phyloP scores from a whole-genome alignment of 2,329 filamentous ascomycete genomes.

The Remersonia thermophila region DNA sequence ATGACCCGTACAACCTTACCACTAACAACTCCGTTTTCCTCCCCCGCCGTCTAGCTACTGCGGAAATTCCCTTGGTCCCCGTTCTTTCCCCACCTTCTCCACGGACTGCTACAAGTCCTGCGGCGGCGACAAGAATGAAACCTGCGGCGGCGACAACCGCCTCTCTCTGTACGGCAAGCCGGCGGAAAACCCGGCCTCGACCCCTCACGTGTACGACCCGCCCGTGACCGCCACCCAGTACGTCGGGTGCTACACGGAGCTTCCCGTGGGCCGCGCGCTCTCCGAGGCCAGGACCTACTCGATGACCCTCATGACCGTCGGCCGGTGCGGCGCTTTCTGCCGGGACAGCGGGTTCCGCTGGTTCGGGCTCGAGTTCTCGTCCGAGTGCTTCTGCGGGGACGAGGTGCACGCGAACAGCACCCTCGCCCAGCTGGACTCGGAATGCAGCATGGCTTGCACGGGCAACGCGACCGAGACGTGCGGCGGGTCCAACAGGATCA shows the following conservation, averaged over 20 bases:
- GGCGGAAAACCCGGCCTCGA: slow-evolving; percentile 1
- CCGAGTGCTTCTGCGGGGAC: slow-evolving; percentile 18
- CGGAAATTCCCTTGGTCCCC: slow-evolving; percentile 6
- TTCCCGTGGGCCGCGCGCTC: slow-evolving; percentile 9
- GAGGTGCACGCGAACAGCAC: slow-evolving; percentile 11
- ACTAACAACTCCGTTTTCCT: no score
- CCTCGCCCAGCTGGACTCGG: slow-evolving; percentile 5
- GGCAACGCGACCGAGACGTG: slow-evolving; percentile 21
- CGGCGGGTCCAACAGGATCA: slow-evolving; percentile 22
- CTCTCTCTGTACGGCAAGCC: slow-evolving; percentile 12
- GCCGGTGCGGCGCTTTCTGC: slow-evolving; percentile 12
- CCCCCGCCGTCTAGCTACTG: no score
- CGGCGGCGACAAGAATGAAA: slow-evolving; percentile 7
- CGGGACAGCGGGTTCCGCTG: slow-evolving; percentile 9
- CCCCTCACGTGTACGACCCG: slow-evolving; percentile 6
- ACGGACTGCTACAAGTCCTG: slow-evolving; percentile 13
- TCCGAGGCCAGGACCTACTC: slow-evolving; percentile 6
- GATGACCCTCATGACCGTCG: slow-evolving; percentile 8
- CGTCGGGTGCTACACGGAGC: slow-evolving; percentile 14
- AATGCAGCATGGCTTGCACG: slow-evolving; percentile 21
- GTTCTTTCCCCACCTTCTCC: slow-evolving; percentile 12
- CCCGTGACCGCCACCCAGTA: slow-evolving; percentile 1
- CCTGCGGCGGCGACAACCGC: slow-evolving; percentile 13
- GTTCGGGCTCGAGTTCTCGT: slow-evolving; percentile 15
- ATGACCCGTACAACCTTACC: no score